These are phyloP conservation scores for Xylaria sp. DNA, from an alignment of 2,329 filamentous ascomycete species.

Conservation along the genomic window DNA sequence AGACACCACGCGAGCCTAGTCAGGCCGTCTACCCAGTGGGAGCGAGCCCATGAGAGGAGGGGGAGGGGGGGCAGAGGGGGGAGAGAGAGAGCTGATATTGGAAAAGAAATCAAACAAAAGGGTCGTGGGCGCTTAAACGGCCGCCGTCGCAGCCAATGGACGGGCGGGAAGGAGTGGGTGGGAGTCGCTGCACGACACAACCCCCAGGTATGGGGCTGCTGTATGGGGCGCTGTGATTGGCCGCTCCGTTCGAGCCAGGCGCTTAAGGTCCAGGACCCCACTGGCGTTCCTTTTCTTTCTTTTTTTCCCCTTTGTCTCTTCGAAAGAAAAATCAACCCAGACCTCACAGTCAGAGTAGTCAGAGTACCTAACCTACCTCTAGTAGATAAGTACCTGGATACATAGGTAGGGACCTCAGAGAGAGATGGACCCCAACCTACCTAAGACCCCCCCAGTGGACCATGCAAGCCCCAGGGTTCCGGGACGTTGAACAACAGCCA, in stretches of 20 bases:
- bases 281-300: background rate
- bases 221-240: slow-evolving; percentile 4
- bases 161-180: slow-evolving; percentile 6
- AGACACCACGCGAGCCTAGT: too few species aligned
- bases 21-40: background rate
- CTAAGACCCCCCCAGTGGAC: slow-evolving; percentile 6
- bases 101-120: slow-evolving; percentile 25
- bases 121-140: slow-evolving; percentile 33
- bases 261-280: slow-evolving; percentile 5
- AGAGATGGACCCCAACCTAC: too few species aligned
- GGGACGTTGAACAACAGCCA: slow-evolving; percentile 24
- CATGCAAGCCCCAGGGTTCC: slow-evolving; percentile 33
- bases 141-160: slow-evolving; percentile 17
- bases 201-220: background rate
- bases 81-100: background rate
- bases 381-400: too few species aligned
- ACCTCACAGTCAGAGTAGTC: too few species aligned
- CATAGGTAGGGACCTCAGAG: too few species aligned
- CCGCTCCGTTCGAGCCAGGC: slow-evolving; percentile 5
- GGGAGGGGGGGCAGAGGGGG: background rate
- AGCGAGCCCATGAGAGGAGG: background rate
- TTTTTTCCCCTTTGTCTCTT: background rate
- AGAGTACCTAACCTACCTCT: too few species aligned
- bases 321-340: too few species aligned
- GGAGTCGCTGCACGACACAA: slow-evolving; percentile 30